These are phyloP conservation scores for Trichoderma gracile DNA, from an alignment of 2,329 filamentous ascomycete species.

Conservation along the genomic window DNA sequence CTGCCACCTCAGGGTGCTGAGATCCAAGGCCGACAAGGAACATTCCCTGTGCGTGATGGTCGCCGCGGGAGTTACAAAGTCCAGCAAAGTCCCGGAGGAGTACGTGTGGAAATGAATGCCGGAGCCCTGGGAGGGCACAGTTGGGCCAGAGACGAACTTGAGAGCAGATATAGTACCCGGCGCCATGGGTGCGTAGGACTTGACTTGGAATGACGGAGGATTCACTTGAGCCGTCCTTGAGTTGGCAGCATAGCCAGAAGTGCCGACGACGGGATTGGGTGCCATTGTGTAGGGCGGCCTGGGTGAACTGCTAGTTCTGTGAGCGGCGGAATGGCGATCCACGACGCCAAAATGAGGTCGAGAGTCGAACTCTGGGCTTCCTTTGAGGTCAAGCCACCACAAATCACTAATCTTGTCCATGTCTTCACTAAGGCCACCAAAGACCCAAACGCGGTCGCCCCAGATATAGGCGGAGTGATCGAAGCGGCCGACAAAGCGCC, in stretches of 20 bases:
- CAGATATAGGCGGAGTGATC: constrained; percentile 96
- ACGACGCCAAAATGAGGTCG: constrained; percentile 58
- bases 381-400: constrained; percentile 96
- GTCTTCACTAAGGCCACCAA: constrained; percentile 89
- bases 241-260: constrained; percentile 67
- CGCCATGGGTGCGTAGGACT: constrained; percentile 76
- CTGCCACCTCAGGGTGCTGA: constrained; percentile 88
- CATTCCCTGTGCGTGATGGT: constrained; percentile 86
- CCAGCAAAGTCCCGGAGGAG: constrained; percentile 86
- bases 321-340: constrained; percentile 48
- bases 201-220: constrained; percentile 64
- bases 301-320: constrained; percentile 51
- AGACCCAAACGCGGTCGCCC: constrained; percentile 90
- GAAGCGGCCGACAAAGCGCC: constrained; percentile 92
- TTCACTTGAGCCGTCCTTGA: constrained; percentile 68
- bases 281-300: constrained; percentile 54
- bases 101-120: constrained; percentile 96
- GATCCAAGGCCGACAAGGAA: constrained; percentile 83
- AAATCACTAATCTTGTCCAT: constrained; percentile 97
- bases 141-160: constrained; percentile 78
- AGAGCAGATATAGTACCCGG: constrained; percentile 87
- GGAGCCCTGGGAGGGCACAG: constrained; percentile 83
- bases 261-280: constrained; percentile 54
- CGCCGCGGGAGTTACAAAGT: constrained; percentile 90
- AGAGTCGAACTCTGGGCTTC: constrained; percentile 79